Conservation (phyloP, 495 filamentous ascomycete genomes). For the Podospora bellae-mahoneyi region DNA sequence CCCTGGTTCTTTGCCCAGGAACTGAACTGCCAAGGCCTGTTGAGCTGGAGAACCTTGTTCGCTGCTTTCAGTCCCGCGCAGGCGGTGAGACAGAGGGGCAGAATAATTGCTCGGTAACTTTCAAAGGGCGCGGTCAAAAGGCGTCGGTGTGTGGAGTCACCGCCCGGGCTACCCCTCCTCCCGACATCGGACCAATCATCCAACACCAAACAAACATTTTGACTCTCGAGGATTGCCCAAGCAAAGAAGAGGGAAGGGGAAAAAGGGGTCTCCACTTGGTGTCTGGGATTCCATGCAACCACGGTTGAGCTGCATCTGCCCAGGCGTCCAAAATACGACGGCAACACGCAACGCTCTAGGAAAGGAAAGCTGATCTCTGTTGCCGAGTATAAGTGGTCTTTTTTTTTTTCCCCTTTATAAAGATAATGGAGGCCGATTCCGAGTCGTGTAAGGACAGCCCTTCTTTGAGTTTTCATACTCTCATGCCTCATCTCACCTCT, state of each 20-base stretch:
- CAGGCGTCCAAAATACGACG: slow-evolving; percentile 15
- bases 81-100: slow-evolving; percentile 19
- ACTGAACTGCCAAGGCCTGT: not conserved
- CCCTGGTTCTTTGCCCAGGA: not conserved
- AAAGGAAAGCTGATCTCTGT: not conserved
- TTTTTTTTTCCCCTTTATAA: not conserved
- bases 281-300: slow-evolving; percentile 10
- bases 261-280: slow-evolving; percentile 13
- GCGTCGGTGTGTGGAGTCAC: not conserved
- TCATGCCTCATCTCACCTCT: not conserved
- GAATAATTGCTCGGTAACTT: not conserved
- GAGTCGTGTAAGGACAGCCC: slow-evolving; percentile 25
- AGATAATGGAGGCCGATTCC: slow-evolving; percentile 25
- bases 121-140: not conserved
- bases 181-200: slow-evolving; percentile 24
- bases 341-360: not conserved
- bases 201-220: not conserved
- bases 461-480: not conserved
- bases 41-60: not conserved
- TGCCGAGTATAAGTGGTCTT: slow-evolving; percentile 10
- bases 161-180: slow-evolving; percentile 11
- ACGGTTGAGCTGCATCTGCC: slow-evolving; percentile 19
- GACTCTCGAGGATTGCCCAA: not conserved
- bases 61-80: not conserved
- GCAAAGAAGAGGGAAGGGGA: not conserved